phyloP scores from a whole-genome alignment of 257 asterid genomes.

The Solanum pinnatisectum region DNA sequence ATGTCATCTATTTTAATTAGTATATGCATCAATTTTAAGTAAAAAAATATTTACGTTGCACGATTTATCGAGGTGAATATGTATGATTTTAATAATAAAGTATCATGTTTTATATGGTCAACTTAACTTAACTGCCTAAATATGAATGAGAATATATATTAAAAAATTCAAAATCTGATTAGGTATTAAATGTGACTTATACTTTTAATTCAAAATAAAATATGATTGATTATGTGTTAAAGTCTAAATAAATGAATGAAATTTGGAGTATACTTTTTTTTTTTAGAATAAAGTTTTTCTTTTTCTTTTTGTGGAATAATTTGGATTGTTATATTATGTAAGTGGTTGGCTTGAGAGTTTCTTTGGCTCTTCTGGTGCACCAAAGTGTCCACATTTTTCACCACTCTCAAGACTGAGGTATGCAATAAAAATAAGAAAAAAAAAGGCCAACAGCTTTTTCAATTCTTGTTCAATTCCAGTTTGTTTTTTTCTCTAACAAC shows the following conservation, averaged over 20 bases:
- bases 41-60: neutral
- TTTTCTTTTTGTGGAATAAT: constrained; percentile 2
- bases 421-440: constrained; percentile 20
- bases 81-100: neutral
- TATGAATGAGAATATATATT: neutral
- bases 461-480: neutral
- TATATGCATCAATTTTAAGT: neutral
- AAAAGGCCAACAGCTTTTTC: constrained; percentile 9
- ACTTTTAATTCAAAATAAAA: too few relatives aligned
- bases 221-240: neutral
- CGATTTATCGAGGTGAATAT: neutral
- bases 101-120: neutral
- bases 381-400: constrained; percentile 9
- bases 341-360: constrained; percentile 23
- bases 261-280: neutral
- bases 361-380: constrained; percentile 41
- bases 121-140: neutral
- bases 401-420: constrained; percentile 15
- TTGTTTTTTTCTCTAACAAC: neutral
- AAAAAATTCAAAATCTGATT: neutral
- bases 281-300: constrained; percentile 8
- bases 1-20: neutral
- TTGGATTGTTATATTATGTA: constrained; percentile 15
- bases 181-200: neutral
- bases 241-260: neutral